phyloP scores from a whole-genome alignment of 768 basidiomycete genomes.

The Cubamyces lactineus region DNA sequence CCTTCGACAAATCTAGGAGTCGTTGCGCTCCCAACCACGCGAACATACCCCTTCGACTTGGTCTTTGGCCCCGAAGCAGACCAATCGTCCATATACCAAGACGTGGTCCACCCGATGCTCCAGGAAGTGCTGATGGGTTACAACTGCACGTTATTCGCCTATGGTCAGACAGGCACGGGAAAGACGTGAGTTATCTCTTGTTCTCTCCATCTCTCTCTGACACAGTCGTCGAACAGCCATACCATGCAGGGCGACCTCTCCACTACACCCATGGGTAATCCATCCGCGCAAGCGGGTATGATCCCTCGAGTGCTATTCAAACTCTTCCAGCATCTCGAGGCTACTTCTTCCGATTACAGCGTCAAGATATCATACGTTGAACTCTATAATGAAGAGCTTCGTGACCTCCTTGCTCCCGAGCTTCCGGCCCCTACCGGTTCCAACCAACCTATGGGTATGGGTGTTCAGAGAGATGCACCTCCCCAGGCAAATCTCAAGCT shows the following conservation, averaged over 20 bases:
- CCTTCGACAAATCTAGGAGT: conserved; percentile 74
- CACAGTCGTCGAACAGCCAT: conserved; percentile 50
- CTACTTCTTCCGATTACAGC: conserved; percentile 76
- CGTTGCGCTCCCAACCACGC: conserved; percentile 70
- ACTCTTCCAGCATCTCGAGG: conserved; percentile 87
- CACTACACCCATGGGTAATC: conserved; percentile 83
- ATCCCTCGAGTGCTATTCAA: conserved; percentile 92
- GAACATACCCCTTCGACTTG: conserved; percentile 92
- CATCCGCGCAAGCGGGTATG: conserved; percentile 90
- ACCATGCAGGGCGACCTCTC: conserved; percentile 97
- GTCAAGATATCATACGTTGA: conserved; percentile 95
- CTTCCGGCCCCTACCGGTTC: conserved; percentile 67
- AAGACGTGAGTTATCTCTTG: conserved; percentile 75
- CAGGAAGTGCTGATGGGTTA: conserved; percentile 94
- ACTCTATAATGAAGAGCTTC: conserved; percentile 97
- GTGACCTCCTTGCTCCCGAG: conserved; percentile 88
- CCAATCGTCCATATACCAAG: conserved; percentile 90
- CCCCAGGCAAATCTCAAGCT: conserved; percentile 74
- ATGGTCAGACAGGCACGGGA: conserved; percentile 98
- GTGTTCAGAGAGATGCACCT: conserved; percentile 48
- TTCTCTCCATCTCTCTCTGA: neutral
- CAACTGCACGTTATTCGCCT: conserved; percentile 97
- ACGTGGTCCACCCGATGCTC: conserved; percentile 91
- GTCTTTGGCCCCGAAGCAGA: conserved; percentile 98
- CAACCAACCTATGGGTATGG: conserved; percentile 80